Percentiles rank a stretch among this genome's conserved stretches.
Evolutionary conservation across 2,329 filamentous ascomycete genomes (phyloP).

Genomic region (Trichoderma endophyticum): DNA sequence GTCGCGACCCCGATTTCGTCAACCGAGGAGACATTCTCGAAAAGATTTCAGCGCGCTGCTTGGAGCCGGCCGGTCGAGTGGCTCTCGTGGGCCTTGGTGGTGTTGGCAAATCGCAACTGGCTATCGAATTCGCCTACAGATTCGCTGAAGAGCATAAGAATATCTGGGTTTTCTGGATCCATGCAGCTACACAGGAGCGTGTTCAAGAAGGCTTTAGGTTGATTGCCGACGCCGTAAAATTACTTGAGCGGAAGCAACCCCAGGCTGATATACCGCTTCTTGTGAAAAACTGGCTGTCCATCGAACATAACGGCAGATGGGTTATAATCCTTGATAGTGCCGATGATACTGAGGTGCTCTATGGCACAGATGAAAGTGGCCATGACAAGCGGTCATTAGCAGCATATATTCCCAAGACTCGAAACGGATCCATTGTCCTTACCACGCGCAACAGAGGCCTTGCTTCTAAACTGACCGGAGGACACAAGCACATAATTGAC

Average conservation of each 20-base stretch:
- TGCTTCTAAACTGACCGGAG: background rate
- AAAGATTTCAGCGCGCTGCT: conserved; percentile 25
- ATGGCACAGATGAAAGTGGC: background rate
- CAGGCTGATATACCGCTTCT: conserved; percentile 28
- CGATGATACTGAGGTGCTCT: background rate
- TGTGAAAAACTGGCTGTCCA: conserved; percentile 30
- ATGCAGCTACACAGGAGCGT: background rate
- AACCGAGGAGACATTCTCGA: conserved; percentile 29
- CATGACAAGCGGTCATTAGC: background rate
- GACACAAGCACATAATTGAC: background rate
- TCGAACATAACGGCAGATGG: background rate
- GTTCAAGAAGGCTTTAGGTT: background rate
- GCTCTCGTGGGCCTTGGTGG: conserved; percentile 36
- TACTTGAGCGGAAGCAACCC: background rate
- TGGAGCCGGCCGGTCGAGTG: conserved; percentile 22
- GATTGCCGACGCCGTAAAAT: background rate
- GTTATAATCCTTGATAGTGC: background rate
- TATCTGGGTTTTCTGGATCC: background rate
- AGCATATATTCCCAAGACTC: conserved; percentile 23
- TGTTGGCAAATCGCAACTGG: conserved; percentile 25
- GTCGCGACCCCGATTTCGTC: conserved; percentile 32
- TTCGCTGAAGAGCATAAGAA: background rate
- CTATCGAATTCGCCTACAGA: background rate
- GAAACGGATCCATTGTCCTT: conserved; percentile 32
- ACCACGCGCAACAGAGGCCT: conserved; percentile 23